phyloP scores from a whole-genome alignment of 116 monocot species.

The Posidonia oceanica region DNA sequence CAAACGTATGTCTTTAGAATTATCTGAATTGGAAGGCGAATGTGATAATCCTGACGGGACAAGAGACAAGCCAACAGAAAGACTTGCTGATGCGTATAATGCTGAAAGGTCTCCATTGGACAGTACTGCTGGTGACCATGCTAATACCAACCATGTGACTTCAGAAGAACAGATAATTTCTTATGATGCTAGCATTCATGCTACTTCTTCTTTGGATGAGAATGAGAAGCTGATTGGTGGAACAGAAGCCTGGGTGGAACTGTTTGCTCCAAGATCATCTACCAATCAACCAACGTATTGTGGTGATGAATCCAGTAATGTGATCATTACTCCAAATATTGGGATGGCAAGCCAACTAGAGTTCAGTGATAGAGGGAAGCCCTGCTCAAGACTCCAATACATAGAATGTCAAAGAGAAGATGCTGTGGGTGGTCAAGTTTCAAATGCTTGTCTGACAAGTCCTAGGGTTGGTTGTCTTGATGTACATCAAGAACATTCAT shows the following conservation, averaged over 20 bases:
- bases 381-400: neutral
- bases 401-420: conserved; percentile 9
- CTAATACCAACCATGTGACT: neutral
- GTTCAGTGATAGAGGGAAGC: neutral
- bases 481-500: conserved; percentile 28
- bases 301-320: neutral
- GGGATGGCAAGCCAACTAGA: conserved; percentile 6
- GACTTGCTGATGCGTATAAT: conserved; percentile 4
- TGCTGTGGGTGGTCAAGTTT: neutral
- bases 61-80: neutral
- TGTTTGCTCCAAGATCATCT: conserved; percentile 5
- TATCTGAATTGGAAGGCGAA: neutral
- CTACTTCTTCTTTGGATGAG: conserved; percentile 3
- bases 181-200: neutral
- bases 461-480: conserved; percentile 15
- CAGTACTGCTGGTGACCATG: neutral
- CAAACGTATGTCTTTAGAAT: neutral
- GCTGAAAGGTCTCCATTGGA: neutral
- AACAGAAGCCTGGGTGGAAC: conserved; percentile 11
- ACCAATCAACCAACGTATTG: conserved; percentile 5
- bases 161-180: neutral
- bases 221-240: conserved; percentile 1
- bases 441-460: conserved; percentile 30
- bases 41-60: neutral
- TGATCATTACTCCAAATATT: neutral